Evolutionary conservation across 306 rosid genomes (phyloP).

Genomic region (Arachis stenosperma): DNA sequence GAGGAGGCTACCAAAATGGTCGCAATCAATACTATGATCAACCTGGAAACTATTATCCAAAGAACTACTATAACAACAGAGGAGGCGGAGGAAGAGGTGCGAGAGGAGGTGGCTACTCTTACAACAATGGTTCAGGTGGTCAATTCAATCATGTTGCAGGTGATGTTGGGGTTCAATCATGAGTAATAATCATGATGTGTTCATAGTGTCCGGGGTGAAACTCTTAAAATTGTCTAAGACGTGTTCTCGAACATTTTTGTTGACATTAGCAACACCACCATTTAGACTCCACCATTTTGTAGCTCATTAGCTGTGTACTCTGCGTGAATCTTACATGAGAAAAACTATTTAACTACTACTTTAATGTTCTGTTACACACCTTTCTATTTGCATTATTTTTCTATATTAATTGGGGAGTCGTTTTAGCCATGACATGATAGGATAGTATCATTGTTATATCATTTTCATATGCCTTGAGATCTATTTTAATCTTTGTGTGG

Average conservation of each 20-base stretch:
- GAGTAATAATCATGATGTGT: slow-evolving; percentile 41
- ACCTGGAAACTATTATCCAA: slow-evolving; percentile 77
- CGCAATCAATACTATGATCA: slow-evolving; percentile 81
- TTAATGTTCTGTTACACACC: slow-evolving; percentile 31
- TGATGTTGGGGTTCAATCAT: slow-evolving; percentile 73
- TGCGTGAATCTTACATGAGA: slow-evolving; percentile 38
- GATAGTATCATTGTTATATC: too few relatives aligned
- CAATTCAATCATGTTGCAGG: slow-evolving; percentile 59
- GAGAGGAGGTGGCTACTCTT: slow-evolving; percentile 66
- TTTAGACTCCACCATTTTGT: slow-evolving; percentile 49
- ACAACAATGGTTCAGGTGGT: slow-evolving; percentile 56
- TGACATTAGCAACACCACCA: slow-evolving; percentile 45
- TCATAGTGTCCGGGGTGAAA: slow-evolving; percentile 52
- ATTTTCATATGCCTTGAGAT: too few relatives aligned
- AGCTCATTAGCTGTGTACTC: slow-evolving; percentile 39
- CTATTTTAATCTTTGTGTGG: too few relatives aligned
- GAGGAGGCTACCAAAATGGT: slow-evolving; percentile 74
- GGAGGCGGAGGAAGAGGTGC: slow-evolving; percentile 82
- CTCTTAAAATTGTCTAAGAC: slow-evolving; percentile 40
- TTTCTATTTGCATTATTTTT: neutral
- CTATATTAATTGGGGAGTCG: too few relatives aligned
- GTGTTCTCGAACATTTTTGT: slow-evolving; percentile 52
- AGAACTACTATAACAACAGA: slow-evolving; percentile 66
- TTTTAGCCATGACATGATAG: too few relatives aligned
- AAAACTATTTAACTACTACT: slow-evolving; percentile 26